These are phyloP conservation scores for Candida peoriensis DNA, from an alignment of 805 yeast genomes.

Conservation along the genomic window DNA sequence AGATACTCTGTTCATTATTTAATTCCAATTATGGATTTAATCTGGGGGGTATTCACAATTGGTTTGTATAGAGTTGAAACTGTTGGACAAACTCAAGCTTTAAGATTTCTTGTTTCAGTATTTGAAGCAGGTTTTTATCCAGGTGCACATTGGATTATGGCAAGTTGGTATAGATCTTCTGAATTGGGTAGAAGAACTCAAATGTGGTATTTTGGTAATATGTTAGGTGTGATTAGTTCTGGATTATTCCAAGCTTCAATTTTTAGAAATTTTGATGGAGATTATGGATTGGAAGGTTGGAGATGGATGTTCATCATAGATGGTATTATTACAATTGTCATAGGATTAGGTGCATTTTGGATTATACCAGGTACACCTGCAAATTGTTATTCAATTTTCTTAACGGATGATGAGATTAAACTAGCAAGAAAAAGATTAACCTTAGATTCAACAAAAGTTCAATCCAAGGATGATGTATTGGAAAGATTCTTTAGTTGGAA, in stretches of 20 bases:
- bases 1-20: constrained; percentile 45
- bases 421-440: constrained; percentile 42
- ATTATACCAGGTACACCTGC: constrained; percentile 64
- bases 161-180: constrained; percentile 49
- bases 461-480: constrained; percentile 21
- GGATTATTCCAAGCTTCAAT: constrained; percentile 45
- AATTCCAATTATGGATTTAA: constrained; percentile 44
- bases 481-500: constrained; percentile 33
- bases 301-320: constrained; percentile 10
- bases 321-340: constrained; percentile 6
- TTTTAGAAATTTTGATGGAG: constrained; percentile 7
- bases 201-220: constrained; percentile 55
- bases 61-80: constrained; percentile 40
- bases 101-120: constrained; percentile 59
- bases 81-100: constrained; percentile 46
- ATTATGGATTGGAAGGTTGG: constrained; percentile 6
- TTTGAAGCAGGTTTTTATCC: constrained; percentile 60
- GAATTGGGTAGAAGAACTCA: constrained; percentile 58
- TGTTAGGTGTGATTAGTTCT: constrained; percentile 56
- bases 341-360: constrained; percentile 45
- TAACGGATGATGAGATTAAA: constrained; percentile 53
- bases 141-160: constrained; percentile 51
- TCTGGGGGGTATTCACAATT: constrained; percentile 62
- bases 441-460: constrained; percentile 27
- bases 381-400: constrained; percentile 44